Base-by-base conservation (phyloP, 2,329 filamentous ascomycete genomes). In the Berkeleyomyces rouxiae region DNA sequence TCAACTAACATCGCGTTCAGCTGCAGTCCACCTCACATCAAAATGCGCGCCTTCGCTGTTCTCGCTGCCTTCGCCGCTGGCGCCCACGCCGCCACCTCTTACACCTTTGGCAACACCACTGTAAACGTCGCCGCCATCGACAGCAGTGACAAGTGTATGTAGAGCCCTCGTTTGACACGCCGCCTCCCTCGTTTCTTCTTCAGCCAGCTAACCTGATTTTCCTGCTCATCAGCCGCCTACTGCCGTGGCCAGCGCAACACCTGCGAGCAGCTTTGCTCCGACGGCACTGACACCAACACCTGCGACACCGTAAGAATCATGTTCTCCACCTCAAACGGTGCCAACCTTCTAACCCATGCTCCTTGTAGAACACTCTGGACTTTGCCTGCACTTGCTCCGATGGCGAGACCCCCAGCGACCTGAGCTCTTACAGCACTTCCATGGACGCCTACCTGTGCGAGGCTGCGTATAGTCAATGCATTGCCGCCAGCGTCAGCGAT, bases 371-470 rank as follows among this genome's bases (percentile, higher is more conserved):
- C 47, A 73, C 73, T 51, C 74, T 82, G 51, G 67, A 71, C 61
- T 82, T 75, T 71, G 67, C 69, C 13, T 83, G 80, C 71, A 74
- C 71, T 13, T 82, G 80, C 74, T 61, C 69, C 42, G 68, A 71
- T 66, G 80, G 82, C 71, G 72, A 70, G 68, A 75, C 74, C 57
- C 72, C 74, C 5, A 79, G 80, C 11, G 78, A 77, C 64, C 75
- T 83, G 55, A 72, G 80, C 70, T 75, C 78, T 70, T 83, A 80
- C 72, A 67, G 66, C 58, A 75, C 81, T 73, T 80, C 79, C 2
- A 72, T 83, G 67, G 75, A 76, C 58, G 75, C 72, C 63, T 81
- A 78, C 68, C 76, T 81, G 68, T 83, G 81, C 74, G 36, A 76
- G 63, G 65, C 74, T 65, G 76, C 79, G 47, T 80, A 74, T 70